phyloP scores from a whole-genome alignment of 2,329 filamentous ascomycete species.

The Teratosphaeria gauchensis region DNA sequence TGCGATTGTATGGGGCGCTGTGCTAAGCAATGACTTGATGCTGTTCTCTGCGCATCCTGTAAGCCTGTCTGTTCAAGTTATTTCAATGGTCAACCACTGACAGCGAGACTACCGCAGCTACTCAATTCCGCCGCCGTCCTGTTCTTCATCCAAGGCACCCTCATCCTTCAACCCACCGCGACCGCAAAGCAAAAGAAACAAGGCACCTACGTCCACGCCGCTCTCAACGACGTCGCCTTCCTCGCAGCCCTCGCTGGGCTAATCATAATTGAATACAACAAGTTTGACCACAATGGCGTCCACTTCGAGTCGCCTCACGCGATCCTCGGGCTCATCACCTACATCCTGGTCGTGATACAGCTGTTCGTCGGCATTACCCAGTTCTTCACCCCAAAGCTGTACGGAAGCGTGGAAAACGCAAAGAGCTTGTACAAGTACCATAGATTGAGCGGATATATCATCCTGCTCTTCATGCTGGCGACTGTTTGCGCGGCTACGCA shows the following conservation, averaged over 20 bases:
- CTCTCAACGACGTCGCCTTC: constrained; percentile 58
- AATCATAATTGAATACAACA: constrained; percentile 73
- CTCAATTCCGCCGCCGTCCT: constrained; percentile 53
- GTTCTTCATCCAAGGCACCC: constrained; percentile 66
- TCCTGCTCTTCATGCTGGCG: constrained; percentile 60
- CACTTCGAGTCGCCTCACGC: constrained; percentile 78
- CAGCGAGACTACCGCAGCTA: constrained; percentile 18
- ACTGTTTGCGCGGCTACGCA: constrained; percentile 67
- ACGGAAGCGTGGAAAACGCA: constrained; percentile 69
- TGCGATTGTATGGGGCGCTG: constrained; percentile 65
- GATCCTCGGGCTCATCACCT: constrained; percentile 69
- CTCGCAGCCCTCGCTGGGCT: constrained; percentile 55
- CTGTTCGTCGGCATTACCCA: constrained; percentile 72
- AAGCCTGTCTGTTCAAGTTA: constrained; percentile 28
- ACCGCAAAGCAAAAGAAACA: constrained; percentile 61
- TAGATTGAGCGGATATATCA: constrained; percentile 63
- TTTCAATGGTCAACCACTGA: neutral
- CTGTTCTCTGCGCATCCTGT: constrained; percentile 87
- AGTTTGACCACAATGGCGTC: constrained; percentile 53
- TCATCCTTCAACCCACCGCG: constrained; percentile 80
- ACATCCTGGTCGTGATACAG: constrained; percentile 61
- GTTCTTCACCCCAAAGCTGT: constrained; percentile 64
- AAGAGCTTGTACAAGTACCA: constrained; percentile 89
- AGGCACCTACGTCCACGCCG: constrained; percentile 56
- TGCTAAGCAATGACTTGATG: constrained; percentile 61